Evolutionary conservation across 331 rosid species (phyloP).

Genomic region (Spiraea crenata): DNA sequence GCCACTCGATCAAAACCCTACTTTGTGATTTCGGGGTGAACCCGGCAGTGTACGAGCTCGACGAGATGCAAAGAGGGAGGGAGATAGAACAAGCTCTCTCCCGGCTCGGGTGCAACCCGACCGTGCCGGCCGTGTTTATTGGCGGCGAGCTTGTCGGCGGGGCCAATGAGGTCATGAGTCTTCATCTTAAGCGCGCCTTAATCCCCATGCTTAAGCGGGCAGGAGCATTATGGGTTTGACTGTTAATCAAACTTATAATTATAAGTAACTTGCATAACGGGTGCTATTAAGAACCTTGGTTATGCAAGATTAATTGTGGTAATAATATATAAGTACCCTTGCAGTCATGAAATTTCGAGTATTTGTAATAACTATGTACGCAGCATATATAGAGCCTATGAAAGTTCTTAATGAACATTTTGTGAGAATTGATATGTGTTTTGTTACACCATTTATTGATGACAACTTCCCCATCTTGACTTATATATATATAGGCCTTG

Average conservation of each 20-base stretch:
- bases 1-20: constrained; percentile 72
- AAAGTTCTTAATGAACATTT: constrained; percentile 8
- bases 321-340: neutral
- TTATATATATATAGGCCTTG: no score
- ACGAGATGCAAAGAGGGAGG: constrained; percentile 66
- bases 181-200: constrained; percentile 76
- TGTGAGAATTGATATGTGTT: no score
- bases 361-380: neutral
- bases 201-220: constrained; percentile 80
- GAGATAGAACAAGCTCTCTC: constrained; percentile 83
- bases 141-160: constrained; percentile 80
- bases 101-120: constrained; percentile 57
- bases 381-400: constrained; percentile 24
- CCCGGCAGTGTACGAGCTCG: constrained; percentile 71
- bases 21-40: constrained; percentile 81
- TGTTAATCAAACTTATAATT: neutral
- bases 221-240: constrained; percentile 89
- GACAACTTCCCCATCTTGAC: no score
- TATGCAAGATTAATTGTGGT: neutral
- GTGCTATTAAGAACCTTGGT: constrained; percentile 27
- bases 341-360: no score
- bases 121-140: constrained; percentile 83
- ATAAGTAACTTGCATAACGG: neutral
- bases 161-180: constrained; percentile 86
- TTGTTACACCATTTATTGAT: no score